Evolutionary conservation across 495 filamentous ascomycete species (phyloP).

Genomic region (Amorphotheca resinae): DNA sequence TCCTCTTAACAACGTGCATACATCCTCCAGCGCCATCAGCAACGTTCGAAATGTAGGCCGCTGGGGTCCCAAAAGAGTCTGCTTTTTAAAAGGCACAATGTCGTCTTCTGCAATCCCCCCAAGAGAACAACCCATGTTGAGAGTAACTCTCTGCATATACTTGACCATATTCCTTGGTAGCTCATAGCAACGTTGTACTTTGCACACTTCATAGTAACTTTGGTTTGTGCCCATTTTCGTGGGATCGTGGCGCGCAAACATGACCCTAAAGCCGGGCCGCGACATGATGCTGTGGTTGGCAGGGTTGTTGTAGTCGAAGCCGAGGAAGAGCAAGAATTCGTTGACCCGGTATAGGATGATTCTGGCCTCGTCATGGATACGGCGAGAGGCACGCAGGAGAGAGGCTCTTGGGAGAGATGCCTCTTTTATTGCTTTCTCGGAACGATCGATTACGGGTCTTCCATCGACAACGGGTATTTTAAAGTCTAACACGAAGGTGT

Average conservation of each 20-base stretch:
- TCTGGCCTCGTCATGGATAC: background rate
- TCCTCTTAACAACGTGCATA: background rate
- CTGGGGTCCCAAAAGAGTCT: background rate
- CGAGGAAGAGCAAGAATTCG: background rate
- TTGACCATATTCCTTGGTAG: background rate
- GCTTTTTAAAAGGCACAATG: background rate
- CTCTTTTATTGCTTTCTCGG: background rate
- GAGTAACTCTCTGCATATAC: background rate
- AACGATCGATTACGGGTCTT: too few species aligned
- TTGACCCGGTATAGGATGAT: background rate
- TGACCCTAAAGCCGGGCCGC: background rate
- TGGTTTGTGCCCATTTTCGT: background rate
- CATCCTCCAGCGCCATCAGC: background rate
- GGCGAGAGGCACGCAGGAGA: background rate
- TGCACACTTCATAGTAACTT: background rate
- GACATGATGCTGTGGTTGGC: background rate
- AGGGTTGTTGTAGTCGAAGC: background rate
- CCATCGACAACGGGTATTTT: background rate
- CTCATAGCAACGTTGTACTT: too few species aligned
- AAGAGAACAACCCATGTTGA: background rate
- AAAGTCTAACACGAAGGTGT: conserved; percentile 19
- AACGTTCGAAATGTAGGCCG: background rate
- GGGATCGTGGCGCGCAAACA: background rate
- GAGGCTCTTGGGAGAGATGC: background rate
- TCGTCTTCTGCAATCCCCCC: background rate